A percentile compares a stretch with the other conserved stretches of the same genome.
These are phyloP conservation scores for Anthracocystis panici-leucophaei DNA, from an alignment of 1,284 basidiomycete genomes.

Conservation along the genomic window DNA sequence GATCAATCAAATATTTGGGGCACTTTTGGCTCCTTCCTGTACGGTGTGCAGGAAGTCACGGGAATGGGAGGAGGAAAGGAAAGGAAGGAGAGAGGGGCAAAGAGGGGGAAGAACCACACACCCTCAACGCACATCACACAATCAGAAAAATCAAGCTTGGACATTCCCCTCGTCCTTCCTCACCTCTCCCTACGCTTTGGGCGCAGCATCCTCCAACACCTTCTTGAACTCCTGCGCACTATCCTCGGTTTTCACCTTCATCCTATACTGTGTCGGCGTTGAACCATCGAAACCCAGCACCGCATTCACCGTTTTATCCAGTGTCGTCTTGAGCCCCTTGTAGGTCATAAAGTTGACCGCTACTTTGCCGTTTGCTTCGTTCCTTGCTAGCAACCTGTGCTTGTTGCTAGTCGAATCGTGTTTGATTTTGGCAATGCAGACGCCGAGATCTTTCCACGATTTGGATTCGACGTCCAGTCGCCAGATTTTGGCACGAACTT, in stretches of 20 bases:
- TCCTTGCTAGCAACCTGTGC: slow-evolving; percentile 56
- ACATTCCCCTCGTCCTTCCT: not conserved
- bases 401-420: slow-evolving; percentile 42
- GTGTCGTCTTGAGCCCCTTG: slow-evolving; percentile 41
- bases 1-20: slow-evolving; percentile 66
- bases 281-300: slow-evolving; percentile 60
- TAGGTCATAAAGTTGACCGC: slow-evolving; percentile 61
- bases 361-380: slow-evolving; percentile 64
- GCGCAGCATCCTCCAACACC: slow-evolving; percentile 35
- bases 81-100: slow-evolving; percentile 1
- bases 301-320: slow-evolving; percentile 51
- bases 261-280: slow-evolving; percentile 54
- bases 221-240: slow-evolving; percentile 51
- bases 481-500: slow-evolving; percentile 64
- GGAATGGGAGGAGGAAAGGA: not conserved
- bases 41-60: not conserved
- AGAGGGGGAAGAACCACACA: not conserved
- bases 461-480: slow-evolving; percentile 46
- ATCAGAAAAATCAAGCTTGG: not conserved
- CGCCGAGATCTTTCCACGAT: slow-evolving; percentile 62
- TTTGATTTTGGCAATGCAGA: slow-evolving; percentile 62
- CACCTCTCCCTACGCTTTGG: not conserved
- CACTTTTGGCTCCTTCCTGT: not conserved
- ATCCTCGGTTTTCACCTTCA: slow-evolving; percentile 64
- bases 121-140: slow-evolving; percentile 6